These are phyloP conservation scores for Malassezia dermatis DNA, from an alignment of 1,284 basidiomycete genomes.

Conservation along the genomic window DNA sequence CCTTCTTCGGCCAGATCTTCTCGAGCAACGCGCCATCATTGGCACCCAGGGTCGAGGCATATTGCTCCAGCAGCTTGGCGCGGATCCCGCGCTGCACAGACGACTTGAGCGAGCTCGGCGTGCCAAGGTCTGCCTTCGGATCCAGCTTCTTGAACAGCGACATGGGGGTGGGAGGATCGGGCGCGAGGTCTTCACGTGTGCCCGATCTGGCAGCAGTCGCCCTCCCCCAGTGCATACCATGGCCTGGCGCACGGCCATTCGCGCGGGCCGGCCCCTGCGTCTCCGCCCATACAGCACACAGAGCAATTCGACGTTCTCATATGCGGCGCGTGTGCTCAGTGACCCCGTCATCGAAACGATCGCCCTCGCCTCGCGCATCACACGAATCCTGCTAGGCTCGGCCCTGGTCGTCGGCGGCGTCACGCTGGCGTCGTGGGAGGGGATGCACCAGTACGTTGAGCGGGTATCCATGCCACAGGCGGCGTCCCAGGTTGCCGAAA, in stretches of 20 bases:
- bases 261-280: neutral
- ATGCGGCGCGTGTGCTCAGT: conserved; percentile 2
- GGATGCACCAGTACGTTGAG: conserved; percentile 42
- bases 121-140: conserved; percentile 73
- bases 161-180: conserved; percentile 20
- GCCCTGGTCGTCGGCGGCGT: conserved; percentile 25
- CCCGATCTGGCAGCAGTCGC: neutral
- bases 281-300: neutral
- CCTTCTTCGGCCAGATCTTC: conserved; percentile 96
- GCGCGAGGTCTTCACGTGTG: neutral
- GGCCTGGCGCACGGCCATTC: neutral
- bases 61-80: conserved; percentile 66
- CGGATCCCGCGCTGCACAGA: conserved; percentile 86
- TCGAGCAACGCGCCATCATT: conserved; percentile 63
- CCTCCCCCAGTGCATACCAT: neutral
- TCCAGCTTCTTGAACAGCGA: conserved; percentile 46
- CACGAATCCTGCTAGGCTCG: conserved; percentile 36
- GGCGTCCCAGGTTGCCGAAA: neutral
- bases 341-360: conserved; percentile 37
- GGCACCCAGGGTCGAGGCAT: conserved; percentile 53
- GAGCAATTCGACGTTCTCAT: conserved; percentile 2
- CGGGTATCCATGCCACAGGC: conserved; percentile 24
- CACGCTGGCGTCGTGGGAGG: conserved; percentile 30
- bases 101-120: conserved; percentile 87
- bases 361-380: conserved; percentile 33